Evolutionary conservation across 2,329 filamentous ascomycete species (phyloP).

Genomic region (Blumeria hordei): DNA sequence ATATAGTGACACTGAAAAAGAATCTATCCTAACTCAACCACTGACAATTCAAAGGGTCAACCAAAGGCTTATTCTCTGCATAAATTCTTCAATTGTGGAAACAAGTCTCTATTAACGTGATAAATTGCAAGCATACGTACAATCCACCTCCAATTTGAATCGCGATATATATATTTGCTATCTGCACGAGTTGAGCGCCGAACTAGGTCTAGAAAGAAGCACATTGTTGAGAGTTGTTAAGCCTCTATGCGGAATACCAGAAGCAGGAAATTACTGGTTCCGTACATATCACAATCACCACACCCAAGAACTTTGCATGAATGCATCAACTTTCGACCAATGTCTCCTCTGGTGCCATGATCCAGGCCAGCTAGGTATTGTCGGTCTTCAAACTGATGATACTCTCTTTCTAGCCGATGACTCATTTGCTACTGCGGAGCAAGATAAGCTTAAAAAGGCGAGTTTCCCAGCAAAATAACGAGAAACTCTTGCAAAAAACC

Average conservation of each 20-base stretch:
- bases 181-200: neutral
- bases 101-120: slow-evolving; percentile 2
- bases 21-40: slow-evolving; percentile 3
- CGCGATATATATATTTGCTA: slow-evolving; percentile 3
- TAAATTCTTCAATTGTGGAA: neutral
- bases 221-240: slow-evolving; percentile 1
- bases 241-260: slow-evolving; percentile 4
- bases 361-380: slow-evolving; percentile 1
- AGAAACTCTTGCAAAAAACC: neutral
- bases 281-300: slow-evolving; percentile 4
- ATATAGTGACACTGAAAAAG: slow-evolving; percentile 4
- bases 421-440: neutral
- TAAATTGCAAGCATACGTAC: slow-evolving; percentile 3
- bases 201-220: neutral
- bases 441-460: slow-evolving; percentile 2
- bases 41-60: slow-evolving; percentile 4
- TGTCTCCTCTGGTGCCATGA: neutral
- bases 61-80: slow-evolving; percentile 3
- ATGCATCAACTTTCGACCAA: slow-evolving; percentile 2
- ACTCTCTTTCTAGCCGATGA: slow-evolving; percentile 3
- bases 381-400: slow-evolving; percentile 4
- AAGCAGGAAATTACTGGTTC: slow-evolving; percentile 5
- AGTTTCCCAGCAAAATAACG: slow-evolving; percentile 1
- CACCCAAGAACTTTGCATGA: slow-evolving; percentile 1
- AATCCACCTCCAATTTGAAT: slow-evolving; percentile 3